Evolutionary conservation across 371 early-diverging fungal genomes (phyloP).

Genomic region (Blastocladiella emersonii): DNA sequence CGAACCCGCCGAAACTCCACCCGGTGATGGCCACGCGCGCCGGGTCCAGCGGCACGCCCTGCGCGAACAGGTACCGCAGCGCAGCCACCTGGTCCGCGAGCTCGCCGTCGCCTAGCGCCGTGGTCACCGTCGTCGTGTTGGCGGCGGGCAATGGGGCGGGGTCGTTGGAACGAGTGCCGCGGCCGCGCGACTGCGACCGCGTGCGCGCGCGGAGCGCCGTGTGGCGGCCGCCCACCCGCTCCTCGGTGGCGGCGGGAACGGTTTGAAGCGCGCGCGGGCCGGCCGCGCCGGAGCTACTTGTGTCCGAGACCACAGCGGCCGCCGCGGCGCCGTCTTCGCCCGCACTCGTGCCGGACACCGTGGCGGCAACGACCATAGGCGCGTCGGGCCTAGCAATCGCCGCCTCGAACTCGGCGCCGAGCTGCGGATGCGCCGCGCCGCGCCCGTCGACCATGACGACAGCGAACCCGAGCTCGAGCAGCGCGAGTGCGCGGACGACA

Average conservation of each 20-base stretch:
- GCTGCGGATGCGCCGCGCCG: constrained; percentile 40
- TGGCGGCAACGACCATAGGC: background rate
- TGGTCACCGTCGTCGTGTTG: constrained; percentile 9
- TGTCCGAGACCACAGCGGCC: too few species aligned
- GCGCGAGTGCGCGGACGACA: constrained; percentile 42
- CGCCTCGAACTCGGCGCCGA: constrained; percentile 53
- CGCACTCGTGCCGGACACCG: too few species aligned
- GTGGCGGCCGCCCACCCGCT: too few species aligned
- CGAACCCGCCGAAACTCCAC: constrained; percentile 63
- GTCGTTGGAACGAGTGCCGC: too few species aligned
- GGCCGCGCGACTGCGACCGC: too few species aligned
- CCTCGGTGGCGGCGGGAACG: too few species aligned
- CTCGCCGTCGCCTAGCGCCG: constrained; percentile 45
- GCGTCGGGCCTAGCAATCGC: constrained; percentile 13
- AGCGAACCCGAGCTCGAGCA: constrained; percentile 43
- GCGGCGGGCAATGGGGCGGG: background rate
- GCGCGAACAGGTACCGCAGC: constrained; percentile 30
- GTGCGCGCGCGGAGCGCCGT: too few species aligned
- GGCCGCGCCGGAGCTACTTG: too few species aligned
- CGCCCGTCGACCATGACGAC: constrained; percentile 62
- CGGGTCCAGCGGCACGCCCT: constrained; percentile 34
- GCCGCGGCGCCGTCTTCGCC: too few species aligned
- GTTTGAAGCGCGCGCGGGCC: too few species aligned
- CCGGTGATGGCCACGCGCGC: constrained; percentile 48
- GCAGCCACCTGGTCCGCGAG: constrained; percentile 56